phyloP scores from a whole-genome alignment of 2,329 filamentous ascomycete species.

The Stenocarpella maydis region DNA sequence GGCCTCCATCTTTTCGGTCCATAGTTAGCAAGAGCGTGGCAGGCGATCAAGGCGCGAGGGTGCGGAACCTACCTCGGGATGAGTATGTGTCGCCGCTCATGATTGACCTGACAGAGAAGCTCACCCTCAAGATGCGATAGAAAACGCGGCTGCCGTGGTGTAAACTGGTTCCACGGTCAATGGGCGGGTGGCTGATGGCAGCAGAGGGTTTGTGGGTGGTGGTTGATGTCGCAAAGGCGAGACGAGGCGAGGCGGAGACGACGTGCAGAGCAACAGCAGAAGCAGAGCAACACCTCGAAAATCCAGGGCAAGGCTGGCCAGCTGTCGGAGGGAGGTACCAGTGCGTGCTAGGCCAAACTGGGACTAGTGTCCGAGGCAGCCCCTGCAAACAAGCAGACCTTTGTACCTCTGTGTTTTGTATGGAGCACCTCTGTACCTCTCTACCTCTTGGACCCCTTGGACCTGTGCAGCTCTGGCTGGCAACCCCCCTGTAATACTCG shows the following conservation, averaged over 20 bases:
- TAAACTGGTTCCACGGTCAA: background rate
- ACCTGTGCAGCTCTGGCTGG: too few relatives aligned
- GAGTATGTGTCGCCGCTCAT: constrained; percentile 91
- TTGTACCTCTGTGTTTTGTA: background rate
- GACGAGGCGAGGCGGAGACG: background rate
- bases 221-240: constrained; percentile 8
- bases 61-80: constrained; percentile 69
- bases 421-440: constrained; percentile 1
- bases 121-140: constrained; percentile 25
- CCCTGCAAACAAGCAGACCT: background rate
- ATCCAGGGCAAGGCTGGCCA: constrained; percentile 52
- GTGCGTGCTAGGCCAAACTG: constrained; percentile 39
- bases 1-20: constrained; percentile 52
- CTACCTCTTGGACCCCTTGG: background rate
- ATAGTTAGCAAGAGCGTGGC: constrained; percentile 41
- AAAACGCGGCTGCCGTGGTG: constrained; percentile 24
- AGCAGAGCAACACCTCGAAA: constrained; percentile 8
- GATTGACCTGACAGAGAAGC: constrained; percentile 40
- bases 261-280: background rate
- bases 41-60: constrained; percentile 6
- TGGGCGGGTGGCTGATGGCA: constrained; percentile 15
- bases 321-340: constrained; percentile 47
- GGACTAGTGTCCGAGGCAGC: background rate
- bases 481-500: constrained; percentile 1
- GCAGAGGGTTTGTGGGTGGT: background rate